Evolutionary conservation across 129 eudicot genomes (phyloP).

Genomic region (Gnaphalium uliginosum): DNA sequence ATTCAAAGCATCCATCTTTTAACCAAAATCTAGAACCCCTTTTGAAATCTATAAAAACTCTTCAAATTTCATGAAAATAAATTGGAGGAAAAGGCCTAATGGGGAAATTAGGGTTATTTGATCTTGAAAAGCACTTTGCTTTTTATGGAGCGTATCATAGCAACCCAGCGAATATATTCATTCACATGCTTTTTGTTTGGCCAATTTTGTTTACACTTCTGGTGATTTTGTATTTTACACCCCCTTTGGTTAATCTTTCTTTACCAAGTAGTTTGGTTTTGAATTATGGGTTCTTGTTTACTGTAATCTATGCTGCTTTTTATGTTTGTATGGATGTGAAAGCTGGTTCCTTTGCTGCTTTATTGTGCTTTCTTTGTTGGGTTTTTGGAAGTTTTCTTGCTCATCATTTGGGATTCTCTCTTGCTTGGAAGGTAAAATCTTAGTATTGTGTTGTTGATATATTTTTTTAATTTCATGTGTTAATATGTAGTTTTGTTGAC

Average conservation of each 20-base stretch:
- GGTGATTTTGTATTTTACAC: constrained; percentile 63
- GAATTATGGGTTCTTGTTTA: constrained; percentile 61
- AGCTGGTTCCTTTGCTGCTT: constrained; percentile 75
- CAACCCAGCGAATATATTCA: constrained; percentile 73
- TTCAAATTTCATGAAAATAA: not conserved
- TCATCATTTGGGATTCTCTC: constrained; percentile 55
- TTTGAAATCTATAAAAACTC: constrained; percentile 21
- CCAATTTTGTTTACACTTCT: constrained; percentile 65
- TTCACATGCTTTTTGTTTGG: constrained; percentile 90
- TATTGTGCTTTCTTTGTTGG: constrained; percentile 64
- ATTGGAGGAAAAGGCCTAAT: not conserved
- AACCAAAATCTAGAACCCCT: not conserved
- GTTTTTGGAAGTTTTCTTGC: constrained; percentile 60
- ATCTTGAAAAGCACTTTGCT: constrained; percentile 86
- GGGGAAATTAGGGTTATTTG: constrained; percentile 65
- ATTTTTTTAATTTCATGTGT: not conserved
- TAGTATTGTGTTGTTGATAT: not conserved
- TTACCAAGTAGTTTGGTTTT: constrained; percentile 39
- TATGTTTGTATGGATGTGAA: constrained; percentile 63
- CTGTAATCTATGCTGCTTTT: constrained; percentile 52
- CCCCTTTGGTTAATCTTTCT: constrained; percentile 41
- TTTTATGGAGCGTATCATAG: constrained; percentile 94
- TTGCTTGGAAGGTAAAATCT: constrained; percentile 70
- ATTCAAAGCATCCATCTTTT: constrained; percentile 14
- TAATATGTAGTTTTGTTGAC: not conserved